A percentile compares a stretch with the other conserved stretches of the same genome.
Conservation (phyloP, 441 rosid genomes). For the Eutrema salsugineum region DNA sequence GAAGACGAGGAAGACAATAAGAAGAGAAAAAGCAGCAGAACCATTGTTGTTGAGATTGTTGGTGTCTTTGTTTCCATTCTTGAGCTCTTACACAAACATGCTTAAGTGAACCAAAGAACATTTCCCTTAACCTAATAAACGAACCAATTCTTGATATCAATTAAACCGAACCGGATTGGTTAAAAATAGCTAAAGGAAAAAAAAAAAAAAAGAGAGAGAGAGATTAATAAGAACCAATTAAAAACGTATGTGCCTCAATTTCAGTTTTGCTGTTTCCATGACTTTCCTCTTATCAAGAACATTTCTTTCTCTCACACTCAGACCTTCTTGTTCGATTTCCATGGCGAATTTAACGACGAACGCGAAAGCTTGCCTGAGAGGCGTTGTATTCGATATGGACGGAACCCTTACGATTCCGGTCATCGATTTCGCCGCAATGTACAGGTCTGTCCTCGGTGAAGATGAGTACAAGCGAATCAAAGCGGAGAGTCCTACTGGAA, state of each 20-base stretch:
- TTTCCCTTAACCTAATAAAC: background rate
- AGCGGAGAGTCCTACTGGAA: constrained; percentile 69
- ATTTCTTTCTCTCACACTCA: constrained; percentile 19
- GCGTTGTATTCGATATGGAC: constrained; percentile 96
- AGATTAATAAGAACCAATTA: background rate
- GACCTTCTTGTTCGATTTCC: constrained; percentile 25
- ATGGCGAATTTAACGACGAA: constrained; percentile 15
- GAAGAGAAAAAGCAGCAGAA: constrained; percentile 33
- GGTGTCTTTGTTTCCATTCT: constrained; percentile 73
- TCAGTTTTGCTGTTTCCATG: background rate
- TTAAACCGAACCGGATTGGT: constrained; percentile 11
- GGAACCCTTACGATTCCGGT: constrained; percentile 90
- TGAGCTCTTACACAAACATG: constrained; percentile 63
- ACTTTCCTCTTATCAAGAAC: constrained; percentile 34
- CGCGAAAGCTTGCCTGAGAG: constrained; percentile 52
- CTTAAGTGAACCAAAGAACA: constrained; percentile 20
- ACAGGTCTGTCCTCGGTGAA: constrained; percentile 76
- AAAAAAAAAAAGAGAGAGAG: background rate
- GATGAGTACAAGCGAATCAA: constrained; percentile 64
- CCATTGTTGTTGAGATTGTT: constrained; percentile 73
- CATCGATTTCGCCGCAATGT: constrained; percentile 90
- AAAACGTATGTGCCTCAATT: background rate
- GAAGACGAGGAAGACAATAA: constrained; percentile 32
- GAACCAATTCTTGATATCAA: background rate
- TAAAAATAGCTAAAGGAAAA: background rate